These are phyloP conservation scores for Ceratocystis smalleyi DNA, from an alignment of 2,329 filamentous ascomycete species.

Conservation along the genomic window DNA sequence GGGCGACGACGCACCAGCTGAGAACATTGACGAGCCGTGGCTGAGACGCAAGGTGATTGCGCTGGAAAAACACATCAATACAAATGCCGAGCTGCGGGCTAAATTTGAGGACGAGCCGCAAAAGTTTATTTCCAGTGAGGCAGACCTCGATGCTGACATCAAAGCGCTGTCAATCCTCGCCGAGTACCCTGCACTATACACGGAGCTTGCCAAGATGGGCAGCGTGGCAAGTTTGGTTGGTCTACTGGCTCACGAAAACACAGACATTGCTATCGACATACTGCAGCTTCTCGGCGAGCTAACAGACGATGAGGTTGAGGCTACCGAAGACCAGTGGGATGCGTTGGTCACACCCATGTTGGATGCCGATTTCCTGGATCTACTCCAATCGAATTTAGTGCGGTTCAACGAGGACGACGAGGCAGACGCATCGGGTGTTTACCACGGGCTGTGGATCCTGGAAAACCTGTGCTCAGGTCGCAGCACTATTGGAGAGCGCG, in stretches of 20 bases:
- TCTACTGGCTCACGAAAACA: slow-evolving; percentile 85
- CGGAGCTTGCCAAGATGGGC: slow-evolving; percentile 61
- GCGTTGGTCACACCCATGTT: slow-evolving; percentile 51
- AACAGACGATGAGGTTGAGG: slow-evolving; percentile 71
- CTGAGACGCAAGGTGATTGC: slow-evolving; percentile 63
- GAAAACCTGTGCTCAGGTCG: slow-evolving; percentile 70
- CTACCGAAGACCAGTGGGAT: slow-evolving; percentile 56
- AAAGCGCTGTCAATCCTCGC: slow-evolving; percentile 73
- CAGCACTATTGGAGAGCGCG: slow-evolving; percentile 47
- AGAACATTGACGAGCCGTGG: slow-evolving; percentile 75
- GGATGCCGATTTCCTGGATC: slow-evolving; percentile 50
- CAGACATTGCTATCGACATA: slow-evolving; percentile 83
- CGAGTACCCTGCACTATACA: slow-evolving; percentile 72
- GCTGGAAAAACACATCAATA: slow-evolving; percentile 81
- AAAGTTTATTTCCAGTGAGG: slow-evolving; percentile 75
- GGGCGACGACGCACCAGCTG: slow-evolving; percentile 32
- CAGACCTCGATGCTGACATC: slow-evolving; percentile 76
- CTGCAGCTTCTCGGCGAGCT: slow-evolving; percentile 82
- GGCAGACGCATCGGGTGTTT: slow-evolving; percentile 69
- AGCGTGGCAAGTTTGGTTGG: slow-evolving; percentile 60
- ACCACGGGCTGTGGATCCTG: slow-evolving; percentile 66
- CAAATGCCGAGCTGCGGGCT: slow-evolving; percentile 77
- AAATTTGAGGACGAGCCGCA: slow-evolving; percentile 66
- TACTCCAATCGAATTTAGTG: slow-evolving; percentile 62
- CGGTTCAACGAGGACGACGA: slow-evolving; percentile 60